These are phyloP conservation scores for Leptodermis oblonga DNA, from an alignment of 257 asterid genomes.

Conservation along the genomic window DNA sequence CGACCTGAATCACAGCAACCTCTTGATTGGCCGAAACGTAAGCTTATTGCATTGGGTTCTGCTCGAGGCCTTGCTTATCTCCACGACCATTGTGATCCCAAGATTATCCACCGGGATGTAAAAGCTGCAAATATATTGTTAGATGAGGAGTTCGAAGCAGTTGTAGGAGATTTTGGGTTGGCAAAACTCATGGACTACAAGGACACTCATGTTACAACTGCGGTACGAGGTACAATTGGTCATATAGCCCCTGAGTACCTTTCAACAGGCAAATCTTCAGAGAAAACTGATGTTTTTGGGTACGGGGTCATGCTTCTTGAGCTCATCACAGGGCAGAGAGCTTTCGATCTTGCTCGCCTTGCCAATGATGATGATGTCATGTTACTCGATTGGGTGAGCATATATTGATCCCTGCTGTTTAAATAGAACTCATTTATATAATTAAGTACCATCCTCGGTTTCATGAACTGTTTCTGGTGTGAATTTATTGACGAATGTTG, in stretches of 20 bases:
- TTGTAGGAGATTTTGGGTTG: conserved; percentile 90
- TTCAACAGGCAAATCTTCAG: conserved; percentile 79
- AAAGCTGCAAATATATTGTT: conserved; percentile 82
- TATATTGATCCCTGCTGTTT: background rate
- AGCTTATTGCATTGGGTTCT: conserved; percentile 73
- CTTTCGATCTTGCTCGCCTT: conserved; percentile 88
- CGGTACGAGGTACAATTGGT: conserved; percentile 87
- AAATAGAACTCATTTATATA: no score
- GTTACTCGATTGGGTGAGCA: conserved; percentile 91
- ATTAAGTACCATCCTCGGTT: no score
- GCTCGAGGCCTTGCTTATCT: conserved; percentile 92
- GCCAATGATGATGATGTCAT: conserved; percentile 87
- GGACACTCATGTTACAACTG: conserved; percentile 91
- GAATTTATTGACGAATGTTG: background rate
- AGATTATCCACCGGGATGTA: conserved; percentile 87
- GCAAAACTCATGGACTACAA: conserved; percentile 96
- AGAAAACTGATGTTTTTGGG: conserved; percentile 89
- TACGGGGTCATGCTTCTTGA: conserved; percentile 97
- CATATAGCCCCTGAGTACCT: conserved; percentile 86
- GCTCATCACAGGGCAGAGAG: conserved; percentile 90
- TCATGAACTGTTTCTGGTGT: background rate
- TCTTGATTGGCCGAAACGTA: conserved; percentile 76
- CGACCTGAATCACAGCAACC: conserved; percentile 61
- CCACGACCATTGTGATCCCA: conserved; percentile 90
- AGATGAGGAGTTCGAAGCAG: conserved; percentile 93